These are phyloP conservation scores for Fomitopsis palustris DNA, from an alignment of 1,284 basidiomycete genomes.

Conservation along the genomic window DNA sequence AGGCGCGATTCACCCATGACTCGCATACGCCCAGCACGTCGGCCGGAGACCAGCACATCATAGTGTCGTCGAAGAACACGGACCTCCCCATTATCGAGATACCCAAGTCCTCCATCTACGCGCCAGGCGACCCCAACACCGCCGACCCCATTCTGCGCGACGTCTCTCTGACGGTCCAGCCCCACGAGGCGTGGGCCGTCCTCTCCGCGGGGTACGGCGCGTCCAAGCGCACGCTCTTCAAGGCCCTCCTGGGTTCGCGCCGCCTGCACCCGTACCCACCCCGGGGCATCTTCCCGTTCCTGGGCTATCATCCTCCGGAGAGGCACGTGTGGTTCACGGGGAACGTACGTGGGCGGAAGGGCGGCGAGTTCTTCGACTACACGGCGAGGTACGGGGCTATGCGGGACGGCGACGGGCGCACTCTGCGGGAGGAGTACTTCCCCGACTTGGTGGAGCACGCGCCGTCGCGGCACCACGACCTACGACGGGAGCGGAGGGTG, in stretches of 20 bases:
- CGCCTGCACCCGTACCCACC: slow-evolving; percentile 59
- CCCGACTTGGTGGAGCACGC: slow-evolving; percentile 32
- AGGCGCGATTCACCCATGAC: neutral
- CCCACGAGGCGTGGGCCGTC: slow-evolving; percentile 27
- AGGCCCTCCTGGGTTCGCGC: slow-evolving; percentile 60
- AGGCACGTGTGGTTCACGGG: slow-evolving; percentile 63
- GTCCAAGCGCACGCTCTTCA: slow-evolving; percentile 25
- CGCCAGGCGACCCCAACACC: slow-evolving; percentile 16
- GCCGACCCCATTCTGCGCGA: slow-evolving; percentile 21
- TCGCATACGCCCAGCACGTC: neutral
- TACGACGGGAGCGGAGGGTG: slow-evolving; percentile 25
- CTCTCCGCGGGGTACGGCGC: slow-evolving; percentile 19
- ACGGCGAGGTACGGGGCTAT: slow-evolving; percentile 87
- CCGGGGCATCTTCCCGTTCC: slow-evolving; percentile 72
- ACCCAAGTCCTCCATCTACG: slow-evolving; percentile 24
- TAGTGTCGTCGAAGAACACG: neutral
- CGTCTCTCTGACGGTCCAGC: slow-evolving; percentile 23
- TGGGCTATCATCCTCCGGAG: slow-evolving; percentile 46
- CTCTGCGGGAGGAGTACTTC: slow-evolving; percentile 69
- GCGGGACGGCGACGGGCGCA: slow-evolving; percentile 76
- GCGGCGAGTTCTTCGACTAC: slow-evolving; percentile 84
- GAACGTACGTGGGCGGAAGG: slow-evolving; percentile 62
- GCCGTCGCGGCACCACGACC: slow-evolving; percentile 20
- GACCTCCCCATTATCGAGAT: slow-evolving; percentile 23
- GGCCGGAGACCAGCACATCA: neutral